Conservation (phyloP, 2,329 filamentous ascomycete genomes). For the Lasiodiplodia citricola region DNA sequence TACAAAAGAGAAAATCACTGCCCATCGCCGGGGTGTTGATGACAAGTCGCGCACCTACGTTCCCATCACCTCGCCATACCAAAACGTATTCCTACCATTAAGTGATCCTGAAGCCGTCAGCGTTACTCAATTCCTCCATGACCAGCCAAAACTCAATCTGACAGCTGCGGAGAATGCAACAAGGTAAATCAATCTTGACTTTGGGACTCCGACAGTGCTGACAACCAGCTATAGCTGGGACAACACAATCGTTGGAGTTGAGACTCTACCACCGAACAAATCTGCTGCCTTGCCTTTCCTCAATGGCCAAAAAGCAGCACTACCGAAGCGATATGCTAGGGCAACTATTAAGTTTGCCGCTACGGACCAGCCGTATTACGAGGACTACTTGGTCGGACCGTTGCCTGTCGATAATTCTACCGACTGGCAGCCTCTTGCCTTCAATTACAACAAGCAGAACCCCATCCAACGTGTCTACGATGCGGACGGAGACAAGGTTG, state of each 20-base stretch:
- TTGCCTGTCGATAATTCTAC: conserved; percentile 52
- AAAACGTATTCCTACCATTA: background rate
- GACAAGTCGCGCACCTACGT: background rate
- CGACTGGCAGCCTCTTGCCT: conserved; percentile 38
- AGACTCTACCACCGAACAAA: background rate
- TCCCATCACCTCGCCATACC: background rate
- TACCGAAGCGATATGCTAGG: background rate
- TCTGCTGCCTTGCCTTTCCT: background rate
- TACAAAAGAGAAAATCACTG: background rate
- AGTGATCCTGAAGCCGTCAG: background rate
- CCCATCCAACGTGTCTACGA: conserved; percentile 50
- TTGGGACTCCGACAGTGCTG: background rate
- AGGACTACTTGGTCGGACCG: conserved; percentile 57
- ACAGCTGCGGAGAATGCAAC: background rate
- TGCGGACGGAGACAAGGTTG: conserved; percentile 42
- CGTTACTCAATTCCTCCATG: background rate
- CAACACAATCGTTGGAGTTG: background rate
- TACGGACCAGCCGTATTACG: conserved; percentile 40
- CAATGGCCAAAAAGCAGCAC: background rate
- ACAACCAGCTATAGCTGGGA: background rate
- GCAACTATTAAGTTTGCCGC: background rate
- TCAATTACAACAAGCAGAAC: conserved; percentile 36
- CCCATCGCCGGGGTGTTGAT: background rate
- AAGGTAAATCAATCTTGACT: background rate
- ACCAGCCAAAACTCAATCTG: background rate